Evolutionary conservation across 371 early-diverging fungal genomes (phyloP), one percentile per base, ranked within the genome.

Genomic region (Circinella minor): DNA sequence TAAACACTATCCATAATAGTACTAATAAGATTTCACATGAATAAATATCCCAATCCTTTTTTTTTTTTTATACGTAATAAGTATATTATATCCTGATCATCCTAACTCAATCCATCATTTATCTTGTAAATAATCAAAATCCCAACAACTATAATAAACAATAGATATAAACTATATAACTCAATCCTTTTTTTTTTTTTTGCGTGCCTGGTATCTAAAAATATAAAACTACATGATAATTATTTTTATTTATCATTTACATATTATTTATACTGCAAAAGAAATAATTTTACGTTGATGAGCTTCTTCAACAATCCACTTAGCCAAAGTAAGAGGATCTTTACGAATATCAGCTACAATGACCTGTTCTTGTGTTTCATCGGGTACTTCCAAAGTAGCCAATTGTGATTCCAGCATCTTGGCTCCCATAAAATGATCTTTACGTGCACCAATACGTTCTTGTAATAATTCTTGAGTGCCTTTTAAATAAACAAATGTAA

Each of bases 401-500:
- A 90, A 74, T 74, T 92, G 92, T 7, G 88, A 85, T 38, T 84
- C 81, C 59, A 92, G 74, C 74, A 92, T 84, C 34, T 38, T 27
- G 4, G 81, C 70, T 37, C 82, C 71, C 74, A 90, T 83, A 63
- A 90, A 92, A 54, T 92, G 92, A 3, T 72, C 75, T 48, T 76
- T 66, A 27, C 92, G 81, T 36, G 46, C 64, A 9, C 64, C 65
- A 54, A 92, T 78, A 36, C 92, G 77, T 43, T 77, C 60, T 36
- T 63, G 61, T 39, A 92, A 77, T 60, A 87, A 70, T 17, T 82
- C 77, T 8, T 75, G 76, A 1, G 74, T 55, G 4, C 88, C 90
- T 38, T 87, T 77, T n/a, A 92, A 73, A 63, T 87, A 87, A 11
- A 88, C 83, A 84, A 92, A 91, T 48, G 81, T 80, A n/a, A 79